phyloP scores from a whole-genome alignment of 176 grass and related monocot species.

The Raddia guianensis region DNA sequence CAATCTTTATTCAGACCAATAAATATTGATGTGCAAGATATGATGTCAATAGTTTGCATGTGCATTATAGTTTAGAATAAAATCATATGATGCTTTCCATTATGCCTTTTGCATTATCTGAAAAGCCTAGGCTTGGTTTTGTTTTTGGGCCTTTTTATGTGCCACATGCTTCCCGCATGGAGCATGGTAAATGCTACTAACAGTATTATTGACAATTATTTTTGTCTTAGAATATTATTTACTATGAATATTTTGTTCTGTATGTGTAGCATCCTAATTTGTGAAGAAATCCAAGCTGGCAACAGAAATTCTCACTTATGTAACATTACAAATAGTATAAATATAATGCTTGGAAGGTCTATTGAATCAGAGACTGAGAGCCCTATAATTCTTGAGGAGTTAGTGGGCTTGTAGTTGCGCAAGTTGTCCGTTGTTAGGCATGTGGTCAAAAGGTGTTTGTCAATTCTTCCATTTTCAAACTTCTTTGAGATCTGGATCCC shows the following conservation, averaged over 20 bases:
- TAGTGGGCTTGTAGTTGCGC: background rate
- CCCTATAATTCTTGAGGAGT: background rate
- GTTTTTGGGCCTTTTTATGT: conserved; percentile 12
- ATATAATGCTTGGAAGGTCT: conserved; percentile 8
- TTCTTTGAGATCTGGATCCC: background rate
- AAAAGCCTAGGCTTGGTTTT: conserved; percentile 12
- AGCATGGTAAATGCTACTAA: conserved; percentile 14
- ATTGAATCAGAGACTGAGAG: background rate
- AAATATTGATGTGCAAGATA: background rate
- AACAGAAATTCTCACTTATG: conserved; percentile 5
- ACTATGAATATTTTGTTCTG: conserved; percentile 14
- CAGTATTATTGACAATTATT: background rate
- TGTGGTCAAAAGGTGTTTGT: conserved; percentile 14
- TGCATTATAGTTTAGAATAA: conserved; percentile 1
- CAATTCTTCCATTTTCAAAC: background rate
- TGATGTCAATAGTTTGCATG: background rate
- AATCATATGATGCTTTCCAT: background rate
- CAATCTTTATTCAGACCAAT: background rate
- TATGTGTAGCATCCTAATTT: conserved; percentile 1
- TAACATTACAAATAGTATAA: background rate
- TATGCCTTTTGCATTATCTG: background rate
- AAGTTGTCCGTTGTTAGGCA: background rate
- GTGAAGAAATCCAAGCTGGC: background rate
- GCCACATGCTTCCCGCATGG: background rate
- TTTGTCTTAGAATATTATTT: conserved; percentile 22